Evolutionary conservation across 208 protist genomes (phyloP), one percentile per base, ranked within the genome.

Genomic region (Wallacemonas rigidus): DNA sequence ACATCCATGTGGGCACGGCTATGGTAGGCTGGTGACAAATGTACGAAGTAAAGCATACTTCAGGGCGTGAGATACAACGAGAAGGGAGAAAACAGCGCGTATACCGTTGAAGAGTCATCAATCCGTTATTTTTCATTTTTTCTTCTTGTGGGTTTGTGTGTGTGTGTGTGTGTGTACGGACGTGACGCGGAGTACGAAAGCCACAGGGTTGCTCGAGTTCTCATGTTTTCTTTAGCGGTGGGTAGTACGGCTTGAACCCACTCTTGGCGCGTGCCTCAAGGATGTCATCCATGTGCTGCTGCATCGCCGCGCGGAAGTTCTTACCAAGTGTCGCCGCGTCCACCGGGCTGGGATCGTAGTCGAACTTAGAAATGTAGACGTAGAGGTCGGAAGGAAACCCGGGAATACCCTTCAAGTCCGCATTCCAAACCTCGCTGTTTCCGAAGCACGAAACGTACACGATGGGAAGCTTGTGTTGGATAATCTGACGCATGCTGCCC

Each of bases 301-400:
- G 81, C 81, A 86, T 86, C 41, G 36, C 60, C 36, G 61, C 67
- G 9, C 81, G 69, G 45, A 82, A 51, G 38, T 62, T 48, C 17
- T 55, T 58, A 2, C 74, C 56, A 4, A 83, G 39, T 11, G 80
- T 76, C 7, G 48, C 47, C 8, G 80, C 79, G 47, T 86, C 82
- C 38, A 57, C 71, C n/a, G 57, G 73, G 45, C 55, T 74, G 7
- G 68, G 51, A 69, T 87, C 80, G 71, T 87, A 87, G 17, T 87
- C 74, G 73, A 85, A 85, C 71, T 79, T 83, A 3, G 85, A 84
- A 48, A 86, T 61, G 65, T 81, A 86, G 3, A 81, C 57, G 71
- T 87, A 87, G 12, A 95, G 71, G 60, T 93, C 89, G 0, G 85
- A 80, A 14, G 88, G 85, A 43, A 77, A 86, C 38, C 91, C 91